phyloP scores from a whole-genome alignment of 768 basidiomycete species.

The Antrodiella citrinella region DNA sequence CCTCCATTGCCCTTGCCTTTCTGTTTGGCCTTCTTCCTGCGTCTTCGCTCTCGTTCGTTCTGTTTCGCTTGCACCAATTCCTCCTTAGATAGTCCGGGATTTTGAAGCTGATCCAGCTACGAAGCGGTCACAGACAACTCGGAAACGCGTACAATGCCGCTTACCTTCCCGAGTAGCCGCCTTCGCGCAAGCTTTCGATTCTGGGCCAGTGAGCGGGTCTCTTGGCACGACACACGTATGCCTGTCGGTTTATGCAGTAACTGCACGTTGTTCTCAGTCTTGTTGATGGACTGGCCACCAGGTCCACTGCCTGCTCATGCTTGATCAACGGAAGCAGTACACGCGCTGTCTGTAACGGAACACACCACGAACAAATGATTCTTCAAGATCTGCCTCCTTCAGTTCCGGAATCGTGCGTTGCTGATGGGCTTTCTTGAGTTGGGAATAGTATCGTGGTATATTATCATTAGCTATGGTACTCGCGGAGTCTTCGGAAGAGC shows the following conservation, averaged over 20 bases:
- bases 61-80: constrained; percentile 65
- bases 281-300: constrained; percentile 96
- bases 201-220: constrained; percentile 73
- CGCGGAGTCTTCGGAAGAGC: constrained; percentile 10
- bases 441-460: constrained; percentile 47
- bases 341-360: constrained; percentile 9
- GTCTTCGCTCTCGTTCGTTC: constrained; percentile 65
- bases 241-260: constrained; percentile 85
- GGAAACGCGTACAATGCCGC: too few relatives aligned
- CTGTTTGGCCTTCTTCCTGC: constrained; percentile 74
- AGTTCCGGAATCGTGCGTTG: constrained; percentile 58
- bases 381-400: constrained; percentile 76
- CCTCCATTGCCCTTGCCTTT: constrained; percentile 38
- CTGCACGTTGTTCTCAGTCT: constrained; percentile 88
- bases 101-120: constrained; percentile 63
- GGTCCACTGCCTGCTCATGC: constrained; percentile 67
- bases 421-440: constrained; percentile 62
- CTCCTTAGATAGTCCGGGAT: constrained; percentile 71
- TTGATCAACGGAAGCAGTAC: constrained; percentile 10
- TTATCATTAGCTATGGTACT: constrained; percentile 9
- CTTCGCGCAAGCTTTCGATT: constrained; percentile 76
- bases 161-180: constrained; percentile 67
- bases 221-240: constrained; percentile 79
- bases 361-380: constrained; percentile 78
- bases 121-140: background rate